Evolutionary conservation across 148 eudicot species (phyloP), one percentile per base, ranked within the genome.

Genomic region (Fagopyrum homotropicum): DNA sequence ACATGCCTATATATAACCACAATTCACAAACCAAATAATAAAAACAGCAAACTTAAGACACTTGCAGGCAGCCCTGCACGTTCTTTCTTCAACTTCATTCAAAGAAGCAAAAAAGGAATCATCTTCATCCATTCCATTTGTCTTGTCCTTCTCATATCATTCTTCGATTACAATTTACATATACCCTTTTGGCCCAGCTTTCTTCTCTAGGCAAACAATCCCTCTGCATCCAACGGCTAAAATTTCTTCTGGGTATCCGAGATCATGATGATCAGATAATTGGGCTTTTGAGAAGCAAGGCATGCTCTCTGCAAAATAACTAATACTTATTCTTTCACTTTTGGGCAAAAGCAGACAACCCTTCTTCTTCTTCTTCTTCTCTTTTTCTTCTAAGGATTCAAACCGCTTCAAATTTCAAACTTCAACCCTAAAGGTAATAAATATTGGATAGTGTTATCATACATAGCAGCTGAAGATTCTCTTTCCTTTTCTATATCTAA

Each of bases 1-100:
- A 4, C 68, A 61, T 10, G 68, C 68, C 68, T 61, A 61, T 61
- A 26, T 61, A 61, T 61, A 61, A 29, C 68, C 68, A 61, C 68
- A 61, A 26, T 35, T 35, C 40, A 35, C 40, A 35, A 52, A 61
- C 44, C 43, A 61, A 9, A 61, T 29, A 61, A 61, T 26, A 29
- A 26, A 61, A 9, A 26, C 40, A 40, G 4, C 16, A 51, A 9
- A 51, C n/a, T 17, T 30, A 57, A 57, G 30, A 19, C 30, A 57
- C 26, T 3, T 61, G 68, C 19, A 9, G 30, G 43, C 68, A 61
- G 43, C 43, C 68, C 30, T 61, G 68, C 68, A 61, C 68, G 68
- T 61, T 61, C 68, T 61, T 12, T 61, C 68, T 29, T 1, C 43
- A 61, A 61, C 10, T 61, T 61, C 68, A 61, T 26, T 9, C 68